Percentiles rank a stretch among this genome's conserved stretches.
Evolutionary conservation across 1,284 basidiomycete genomes (phyloP).

Genomic region (Ceratobasidium sp.): DNA sequence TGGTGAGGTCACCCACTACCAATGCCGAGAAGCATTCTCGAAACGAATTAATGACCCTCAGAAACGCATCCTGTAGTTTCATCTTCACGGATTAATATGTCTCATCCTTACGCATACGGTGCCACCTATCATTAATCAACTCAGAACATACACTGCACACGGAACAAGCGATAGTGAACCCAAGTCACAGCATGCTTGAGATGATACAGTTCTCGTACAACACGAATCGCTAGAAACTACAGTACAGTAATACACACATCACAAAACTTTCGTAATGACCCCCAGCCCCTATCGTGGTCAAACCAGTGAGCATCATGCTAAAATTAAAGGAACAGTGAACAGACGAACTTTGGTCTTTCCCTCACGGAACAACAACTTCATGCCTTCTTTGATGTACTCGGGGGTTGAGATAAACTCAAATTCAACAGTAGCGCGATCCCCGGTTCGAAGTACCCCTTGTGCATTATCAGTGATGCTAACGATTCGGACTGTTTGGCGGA

Average conservation of each 20-base stretch:
- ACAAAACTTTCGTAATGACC: conserved; percentile 53
- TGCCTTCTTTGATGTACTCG: conserved; percentile 91
- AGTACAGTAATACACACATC: conserved; percentile 20
- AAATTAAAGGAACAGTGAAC: not conserved
- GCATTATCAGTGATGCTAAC: conserved; percentile 84
- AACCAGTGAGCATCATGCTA: not conserved
- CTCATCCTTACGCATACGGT: not conserved
- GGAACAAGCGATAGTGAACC: conserved; percentile 13
- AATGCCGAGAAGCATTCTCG: conserved; percentile 87
- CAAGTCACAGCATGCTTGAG: conserved; percentile 10
- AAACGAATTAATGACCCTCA: conserved; percentile 51
- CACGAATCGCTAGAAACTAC: conserved; percentile 3
- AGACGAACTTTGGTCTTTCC: conserved; percentile 85
- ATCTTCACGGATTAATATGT: not conserved
- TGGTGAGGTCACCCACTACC: conserved; percentile 93
- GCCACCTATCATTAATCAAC: not conserved
- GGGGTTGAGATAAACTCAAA: conserved; percentile 93
- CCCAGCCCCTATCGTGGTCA: conserved; percentile 49
- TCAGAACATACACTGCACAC: not conserved
- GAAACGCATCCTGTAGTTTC: conserved; percentile 47
- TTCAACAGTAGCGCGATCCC: conserved; percentile 87
- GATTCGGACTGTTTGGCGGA: conserved; percentile 91
- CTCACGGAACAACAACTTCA: conserved; percentile 91
- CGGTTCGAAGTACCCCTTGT: conserved; percentile 86
- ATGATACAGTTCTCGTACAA: conserved; percentile 13